Base-by-base conservation (phyloP, 2,329 filamentous ascomycete genomes). In the Fusarium compactum region DNA sequence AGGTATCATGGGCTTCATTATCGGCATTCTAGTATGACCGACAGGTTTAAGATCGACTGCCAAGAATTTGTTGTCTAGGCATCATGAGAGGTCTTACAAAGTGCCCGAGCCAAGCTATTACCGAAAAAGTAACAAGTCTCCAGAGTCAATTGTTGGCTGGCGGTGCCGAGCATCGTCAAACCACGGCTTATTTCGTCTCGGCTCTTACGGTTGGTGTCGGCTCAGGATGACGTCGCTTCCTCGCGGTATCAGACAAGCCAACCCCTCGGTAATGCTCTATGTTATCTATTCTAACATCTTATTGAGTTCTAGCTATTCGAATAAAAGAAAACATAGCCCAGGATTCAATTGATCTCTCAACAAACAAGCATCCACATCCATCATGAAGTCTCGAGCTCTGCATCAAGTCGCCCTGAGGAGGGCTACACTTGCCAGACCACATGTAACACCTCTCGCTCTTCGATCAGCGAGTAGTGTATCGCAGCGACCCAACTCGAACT, bases 401-500 rank as follows among this genome's bases (percentile, higher is more conserved):
- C 73, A 76, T 58, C 69, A 74, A 57, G 66, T 76, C 55, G 68
- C 76, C 52, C 66, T 79, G 44, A 73, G 74, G 44, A 74, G 74
- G 63, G 73, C 71, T 40, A 58, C 64, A 32, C 67, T 76, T n/a
- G 51, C 73, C 43, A 74, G 62, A 61, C 54, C 70, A 47, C 67
- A 71, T 62, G 30, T 68, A 54, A 67, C 66, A 60, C 62, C 67
- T 50, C 62, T 73, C 52, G 58, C 72, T 20, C 58, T 77, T 55
- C 81, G 85, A 68, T 73, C 75, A 41, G 82, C 82, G 38, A 83
- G 85, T 77, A 84, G 83, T 66, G 79, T 89, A 61, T 88, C 87
- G 7, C 87, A 89, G 74, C 82, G 84, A 15, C 87, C 85, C 12
- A 84, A 88, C 62, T 84, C 87, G 2, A 82, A 83, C 52, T 84